Conservation (phyloP, 1,284 basidiomycete species). For the Peniophora sp. region DNA sequence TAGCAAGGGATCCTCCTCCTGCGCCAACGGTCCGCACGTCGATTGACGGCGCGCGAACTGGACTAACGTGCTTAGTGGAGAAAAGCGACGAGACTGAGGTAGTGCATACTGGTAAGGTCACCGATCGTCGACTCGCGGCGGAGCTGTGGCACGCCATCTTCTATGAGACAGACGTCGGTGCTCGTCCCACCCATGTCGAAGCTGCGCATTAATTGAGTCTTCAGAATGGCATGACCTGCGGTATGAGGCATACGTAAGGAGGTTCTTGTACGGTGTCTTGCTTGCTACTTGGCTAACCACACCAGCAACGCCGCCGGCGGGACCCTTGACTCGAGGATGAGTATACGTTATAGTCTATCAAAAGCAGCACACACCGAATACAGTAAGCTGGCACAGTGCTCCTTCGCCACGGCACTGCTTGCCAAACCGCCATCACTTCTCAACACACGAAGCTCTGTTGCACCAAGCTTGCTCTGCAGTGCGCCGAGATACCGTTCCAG, state of each 20-base stretch:
- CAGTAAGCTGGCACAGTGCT: slow-evolving; percentile 15
- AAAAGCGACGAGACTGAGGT: background rate
- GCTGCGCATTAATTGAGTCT: slow-evolving; percentile 1
- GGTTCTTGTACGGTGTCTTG: slow-evolving; percentile 15
- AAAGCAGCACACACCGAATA: slow-evolving; percentile 12
- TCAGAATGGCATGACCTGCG: too few species aligned
- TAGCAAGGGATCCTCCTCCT: slow-evolving; percentile 22
- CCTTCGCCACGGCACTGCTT: slow-evolving; percentile 15
- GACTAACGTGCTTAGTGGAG: background rate
- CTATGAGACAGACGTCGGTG: slow-evolving; percentile 21
- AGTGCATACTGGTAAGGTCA: slow-evolving; percentile 15
- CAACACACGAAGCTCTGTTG: slow-evolving; percentile 17
- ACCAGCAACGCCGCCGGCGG: slow-evolving; percentile 22
- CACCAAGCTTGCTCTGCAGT: slow-evolving; percentile 14
- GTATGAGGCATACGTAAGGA: slow-evolving; percentile 23
- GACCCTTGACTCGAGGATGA: background rate
- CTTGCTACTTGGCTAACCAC: slow-evolving; percentile 17
- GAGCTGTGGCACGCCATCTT: slow-evolving; percentile 19
- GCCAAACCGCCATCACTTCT: slow-evolving; percentile 22
- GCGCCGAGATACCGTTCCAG: slow-evolving; percentile 17
- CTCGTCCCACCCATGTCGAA: slow-evolving; percentile 13
- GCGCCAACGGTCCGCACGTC: slow-evolving; percentile 25
- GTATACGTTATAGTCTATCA: background rate
- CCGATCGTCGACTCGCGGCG: slow-evolving; percentile 17
- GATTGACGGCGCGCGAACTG: slow-evolving; percentile 19